These are phyloP conservation scores for Codiaeum variegatum DNA, from an alignment of 441 rosid species.

Conservation along the genomic window DNA sequence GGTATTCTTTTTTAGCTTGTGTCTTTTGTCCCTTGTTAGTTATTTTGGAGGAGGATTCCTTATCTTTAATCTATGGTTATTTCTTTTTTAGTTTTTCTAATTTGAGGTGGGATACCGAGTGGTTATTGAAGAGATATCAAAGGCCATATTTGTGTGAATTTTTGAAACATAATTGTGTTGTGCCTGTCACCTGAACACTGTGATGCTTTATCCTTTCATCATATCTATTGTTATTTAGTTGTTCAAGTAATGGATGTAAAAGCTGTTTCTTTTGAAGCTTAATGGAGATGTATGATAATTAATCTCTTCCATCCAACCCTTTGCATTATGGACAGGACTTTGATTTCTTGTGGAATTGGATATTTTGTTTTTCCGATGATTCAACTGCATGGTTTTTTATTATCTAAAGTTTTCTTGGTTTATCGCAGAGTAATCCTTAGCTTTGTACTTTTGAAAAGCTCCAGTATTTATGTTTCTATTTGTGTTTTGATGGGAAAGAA, in stretches of 20 bases:
- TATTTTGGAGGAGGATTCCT: background rate
- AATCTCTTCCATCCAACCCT: no score
- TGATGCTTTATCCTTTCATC: background rate
- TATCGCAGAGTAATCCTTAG: background rate
- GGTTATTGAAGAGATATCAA: background rate
- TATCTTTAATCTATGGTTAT: no score
- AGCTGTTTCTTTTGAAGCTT: background rate
- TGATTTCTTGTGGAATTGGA: background rate
- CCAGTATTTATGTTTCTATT: background rate
- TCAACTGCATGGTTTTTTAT: background rate
- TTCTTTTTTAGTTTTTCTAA: background rate
- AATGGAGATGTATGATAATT: background rate
- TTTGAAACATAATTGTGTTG: background rate
- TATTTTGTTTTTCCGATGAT: background rate
- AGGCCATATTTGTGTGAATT: background rate
- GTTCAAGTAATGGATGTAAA: background rate
- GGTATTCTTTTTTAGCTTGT: background rate
- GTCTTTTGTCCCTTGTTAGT: background rate
- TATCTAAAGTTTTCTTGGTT: background rate
- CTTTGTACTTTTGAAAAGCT: background rate
- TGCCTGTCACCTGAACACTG: background rate
- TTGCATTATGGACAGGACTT: background rate
- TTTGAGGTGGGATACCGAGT: background rate
- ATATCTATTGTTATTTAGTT: background rate
- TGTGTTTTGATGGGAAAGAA: background rate